Percentiles rank a stretch among this genome's conserved stretches.
Conservation (phyloP, 2,329 filamentous ascomycete genomes). For the Colletotrichum agaves region DNA sequence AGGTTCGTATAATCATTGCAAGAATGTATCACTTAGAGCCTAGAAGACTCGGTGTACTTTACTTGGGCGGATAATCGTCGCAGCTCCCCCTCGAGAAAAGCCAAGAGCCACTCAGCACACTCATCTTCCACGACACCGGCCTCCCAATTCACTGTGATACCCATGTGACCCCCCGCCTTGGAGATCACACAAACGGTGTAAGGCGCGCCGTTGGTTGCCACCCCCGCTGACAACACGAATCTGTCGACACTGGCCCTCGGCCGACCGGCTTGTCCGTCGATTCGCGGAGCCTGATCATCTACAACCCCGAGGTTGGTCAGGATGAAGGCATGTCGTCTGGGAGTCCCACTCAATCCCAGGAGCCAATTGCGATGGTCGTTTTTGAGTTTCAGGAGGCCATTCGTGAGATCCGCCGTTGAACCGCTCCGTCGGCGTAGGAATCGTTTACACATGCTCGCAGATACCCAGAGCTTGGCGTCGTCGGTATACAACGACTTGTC, state of each 20-base stretch:
- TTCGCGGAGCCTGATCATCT: neutral
- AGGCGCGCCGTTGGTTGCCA: neutral
- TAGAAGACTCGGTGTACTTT: neutral
- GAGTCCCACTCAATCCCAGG: neutral
- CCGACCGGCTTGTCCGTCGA: neutral
- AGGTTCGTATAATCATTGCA: no score
- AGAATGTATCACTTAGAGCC: neutral
- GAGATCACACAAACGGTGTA: conserved; percentile 4
- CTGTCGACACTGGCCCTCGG: neutral
- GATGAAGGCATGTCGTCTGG: conserved; percentile 7
- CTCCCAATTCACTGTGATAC: conserved; percentile 10
- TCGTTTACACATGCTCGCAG: neutral
- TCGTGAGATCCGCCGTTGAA: neutral
- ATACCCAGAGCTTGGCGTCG: neutral
- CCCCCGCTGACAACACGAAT: conserved; percentile 1
- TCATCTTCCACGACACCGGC: neutral
- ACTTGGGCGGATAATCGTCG: neutral
- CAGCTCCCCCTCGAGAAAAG: neutral
- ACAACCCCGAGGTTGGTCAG: conserved; percentile 10
- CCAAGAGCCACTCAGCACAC: conserved; percentile 1
- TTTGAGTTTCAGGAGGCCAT: neutral
- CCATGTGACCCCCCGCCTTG: neutral
- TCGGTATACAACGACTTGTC: neutral
- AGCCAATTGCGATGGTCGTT: neutral
- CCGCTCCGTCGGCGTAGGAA: neutral